Percentiles rank a stretch among this genome's conserved stretches.
phyloP scores from a whole-genome alignment of 495 filamentous ascomycete species.

The Xylaria flabelliformis region DNA sequence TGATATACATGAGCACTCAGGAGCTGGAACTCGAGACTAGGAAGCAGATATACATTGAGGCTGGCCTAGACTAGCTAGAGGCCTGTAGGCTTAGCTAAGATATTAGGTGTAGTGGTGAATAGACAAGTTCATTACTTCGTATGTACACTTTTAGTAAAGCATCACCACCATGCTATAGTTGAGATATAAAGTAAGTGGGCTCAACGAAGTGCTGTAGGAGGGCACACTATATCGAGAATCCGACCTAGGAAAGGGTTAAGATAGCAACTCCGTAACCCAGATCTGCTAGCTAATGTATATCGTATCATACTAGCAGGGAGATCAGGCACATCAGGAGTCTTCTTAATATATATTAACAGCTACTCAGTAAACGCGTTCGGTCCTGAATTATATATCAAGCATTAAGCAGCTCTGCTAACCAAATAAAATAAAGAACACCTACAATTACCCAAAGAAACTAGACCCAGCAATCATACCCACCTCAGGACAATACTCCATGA shows the following conservation, averaged over 20 bases:
- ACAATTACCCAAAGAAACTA: conserved; percentile 17
- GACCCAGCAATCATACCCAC: conserved; percentile 27
- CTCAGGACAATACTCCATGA: conserved; percentile 36
- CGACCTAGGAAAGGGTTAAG: not conserved
- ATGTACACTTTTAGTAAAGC: too few relatives aligned
- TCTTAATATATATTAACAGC: not conserved
- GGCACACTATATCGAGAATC: not conserved
- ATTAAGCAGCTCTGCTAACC: not conserved
- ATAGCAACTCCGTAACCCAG: not conserved
- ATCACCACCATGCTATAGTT: too few relatives aligned
- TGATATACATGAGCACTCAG: not conserved
- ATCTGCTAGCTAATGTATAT: not conserved
- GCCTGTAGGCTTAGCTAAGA: too few relatives aligned
- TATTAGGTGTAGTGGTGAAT: too few relatives aligned
- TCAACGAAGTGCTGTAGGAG: not conserved
- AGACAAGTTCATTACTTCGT: too few relatives aligned
- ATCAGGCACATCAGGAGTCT: not conserved
- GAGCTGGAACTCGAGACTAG: not conserved
- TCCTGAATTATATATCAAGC: not conserved
- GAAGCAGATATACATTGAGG: not conserved
- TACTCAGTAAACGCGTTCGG: not conserved
- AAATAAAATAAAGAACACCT: not conserved
- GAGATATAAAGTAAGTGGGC: not conserved
- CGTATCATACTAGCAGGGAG: not conserved
- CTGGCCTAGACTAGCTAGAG: too few relatives aligned